Evolutionary conservation across 2,329 filamentous ascomycete species (phyloP).

Genomic region (Curvularia sp.): DNA sequence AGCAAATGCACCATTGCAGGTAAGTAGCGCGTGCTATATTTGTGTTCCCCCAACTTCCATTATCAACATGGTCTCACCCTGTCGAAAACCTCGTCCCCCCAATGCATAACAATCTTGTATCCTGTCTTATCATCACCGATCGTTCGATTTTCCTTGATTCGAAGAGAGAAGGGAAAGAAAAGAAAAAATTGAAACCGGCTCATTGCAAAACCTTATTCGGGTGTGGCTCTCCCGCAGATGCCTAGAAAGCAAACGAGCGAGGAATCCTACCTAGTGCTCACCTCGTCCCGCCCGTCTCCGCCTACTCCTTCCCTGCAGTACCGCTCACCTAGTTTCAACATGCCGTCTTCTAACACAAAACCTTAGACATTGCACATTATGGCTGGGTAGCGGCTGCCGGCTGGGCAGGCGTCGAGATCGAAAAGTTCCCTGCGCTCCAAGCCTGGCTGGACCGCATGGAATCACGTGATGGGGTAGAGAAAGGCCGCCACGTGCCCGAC

Average conservation of each 20-base stretch:
- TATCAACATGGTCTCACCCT: background rate
- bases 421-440: conserved; percentile 77
- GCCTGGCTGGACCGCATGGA: conserved; percentile 78
- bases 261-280: background rate
- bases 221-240: background rate
- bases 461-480: conserved; percentile 74
- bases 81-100: background rate
- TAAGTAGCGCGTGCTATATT: conserved; percentile 17
- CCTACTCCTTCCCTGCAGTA: background rate
- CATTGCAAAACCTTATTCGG: background rate
- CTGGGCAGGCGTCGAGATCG: conserved; percentile 71
- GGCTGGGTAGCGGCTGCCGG: conserved; percentile 73
- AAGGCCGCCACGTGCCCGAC: conserved; percentile 75
- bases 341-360: conserved; percentile 8
- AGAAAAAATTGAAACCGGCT: background rate
- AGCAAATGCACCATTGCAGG: conserved; percentile 66
- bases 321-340: background rate
- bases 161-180: background rate
- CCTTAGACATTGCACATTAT: conserved; percentile 75
- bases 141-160: background rate
- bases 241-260: background rate
- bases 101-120: background rate
- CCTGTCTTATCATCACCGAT: background rate
- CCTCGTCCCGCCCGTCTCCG: background rate
- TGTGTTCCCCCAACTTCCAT: background rate